Evolutionary conservation across 306 rosid genomes (phyloP), one percentile per base, ranked within the genome.

Genomic region (Acacia confusa): DNA sequence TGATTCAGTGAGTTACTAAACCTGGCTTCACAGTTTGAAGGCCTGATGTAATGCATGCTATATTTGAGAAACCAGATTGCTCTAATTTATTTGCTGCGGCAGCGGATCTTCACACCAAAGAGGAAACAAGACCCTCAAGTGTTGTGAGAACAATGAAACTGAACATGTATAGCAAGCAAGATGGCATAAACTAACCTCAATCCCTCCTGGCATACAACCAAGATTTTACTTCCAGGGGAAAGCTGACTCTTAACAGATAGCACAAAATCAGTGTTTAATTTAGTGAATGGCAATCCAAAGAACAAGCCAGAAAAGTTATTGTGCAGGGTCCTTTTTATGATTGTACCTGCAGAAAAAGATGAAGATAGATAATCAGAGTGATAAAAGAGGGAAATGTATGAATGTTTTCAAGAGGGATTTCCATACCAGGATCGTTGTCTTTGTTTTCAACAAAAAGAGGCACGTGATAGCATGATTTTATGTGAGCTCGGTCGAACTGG

Each of bases 141-240:
- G 61, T 63, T 36, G 32, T 72, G 41, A 72, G 28, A 69, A 69
- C 27, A 12, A 40, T n/a, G 43, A 22, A 69, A 10, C 44, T 70
- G 53, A n/a, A 13, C 17, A 14, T 6, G 4, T 19, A 70, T 32
- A 70, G n/a, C 50, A 24, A 70, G 40, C 74, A 79, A 65, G 28
- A 77, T 8, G 78, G 47, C 60, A 74, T 74, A 77, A 61, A 82
- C 91, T 74, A 70, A 95, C 99, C 99, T 93, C 83, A 95, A 78
- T 77, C 99, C 99, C 89, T 92, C 99, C 68, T 95, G 99, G 75
- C 99, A 95, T 68, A 95, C 99, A 66, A 95, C 71, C 79, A 93
- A 86, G 38, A 95, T 81, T 88, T 92, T 93, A 76, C 83, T 90
- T 77, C 82, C 90, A 9, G 97, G 93, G 1, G 89, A 24, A 85